phyloP scores from a whole-genome alignment of 1,284 basidiomycete species.

The Polyporus tsugae region DNA sequence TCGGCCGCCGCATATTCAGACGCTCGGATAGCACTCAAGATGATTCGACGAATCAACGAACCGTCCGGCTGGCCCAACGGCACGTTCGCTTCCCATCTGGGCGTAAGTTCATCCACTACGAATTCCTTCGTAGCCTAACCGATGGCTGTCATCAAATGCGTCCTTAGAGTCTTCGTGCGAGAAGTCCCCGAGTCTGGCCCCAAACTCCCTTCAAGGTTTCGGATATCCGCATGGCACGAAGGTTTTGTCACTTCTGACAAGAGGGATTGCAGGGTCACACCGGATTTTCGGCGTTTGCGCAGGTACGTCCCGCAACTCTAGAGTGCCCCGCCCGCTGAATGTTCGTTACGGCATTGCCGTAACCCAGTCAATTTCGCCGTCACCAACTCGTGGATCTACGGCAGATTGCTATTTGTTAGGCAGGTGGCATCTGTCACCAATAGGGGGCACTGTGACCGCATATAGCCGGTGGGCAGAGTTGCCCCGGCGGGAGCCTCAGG shows the following conservation, averaged over 20 bases:
- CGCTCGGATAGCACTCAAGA: background rate
- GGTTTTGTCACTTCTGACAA: background rate
- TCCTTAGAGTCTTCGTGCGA: background rate
- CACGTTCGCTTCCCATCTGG: background rate
- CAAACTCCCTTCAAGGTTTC: background rate
- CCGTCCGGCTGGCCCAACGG: background rate
- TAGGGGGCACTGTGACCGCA: background rate
- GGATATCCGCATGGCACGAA: too few species aligned
- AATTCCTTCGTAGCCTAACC: background rate
- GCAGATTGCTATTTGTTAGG: background rate
- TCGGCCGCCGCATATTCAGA: background rate
- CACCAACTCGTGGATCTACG: background rate
- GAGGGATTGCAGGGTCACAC: background rate
- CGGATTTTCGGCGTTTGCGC: background rate
- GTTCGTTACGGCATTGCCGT: slow-evolving; percentile 5
- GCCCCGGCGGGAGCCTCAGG: background rate
- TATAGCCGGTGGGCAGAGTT: background rate
- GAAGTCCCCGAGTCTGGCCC: background rate
- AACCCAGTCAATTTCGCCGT: background rate
- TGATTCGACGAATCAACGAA: background rate
- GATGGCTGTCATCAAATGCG: background rate
- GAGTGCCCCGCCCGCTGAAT: background rate
- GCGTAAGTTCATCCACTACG: background rate
- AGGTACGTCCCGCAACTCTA: slow-evolving; percentile 2
- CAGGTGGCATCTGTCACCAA: background rate